Evolutionary conservation across 2,329 filamentous ascomycete species (phyloP).

Genomic region (Aspergillus sp.): DNA sequence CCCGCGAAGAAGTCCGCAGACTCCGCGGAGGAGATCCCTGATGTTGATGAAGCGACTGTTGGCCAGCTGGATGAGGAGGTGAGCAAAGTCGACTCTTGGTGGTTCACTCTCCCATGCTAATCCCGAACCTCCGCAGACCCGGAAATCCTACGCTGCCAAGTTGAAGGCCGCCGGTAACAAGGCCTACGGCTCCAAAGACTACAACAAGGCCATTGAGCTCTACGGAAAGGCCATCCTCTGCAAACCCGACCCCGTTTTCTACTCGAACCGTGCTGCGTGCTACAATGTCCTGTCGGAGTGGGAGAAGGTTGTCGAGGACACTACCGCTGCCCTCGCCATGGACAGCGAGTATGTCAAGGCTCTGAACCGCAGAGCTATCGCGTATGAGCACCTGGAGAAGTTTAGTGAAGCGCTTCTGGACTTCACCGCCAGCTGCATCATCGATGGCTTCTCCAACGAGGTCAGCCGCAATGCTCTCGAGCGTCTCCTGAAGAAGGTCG

Average conservation of each 20-base stretch:
- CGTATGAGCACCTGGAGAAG: conserved; percentile 88
- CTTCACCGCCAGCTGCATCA: conserved; percentile 98
- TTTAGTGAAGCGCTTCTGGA: conserved; percentile 94
- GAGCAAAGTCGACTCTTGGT: conserved; percentile 10
- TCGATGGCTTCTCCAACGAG: conserved; percentile 94
- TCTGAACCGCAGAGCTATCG: conserved; percentile 91
- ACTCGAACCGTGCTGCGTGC: conserved; percentile 97
- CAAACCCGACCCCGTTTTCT: conserved; percentile 97
- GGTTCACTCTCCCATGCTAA: neutral
- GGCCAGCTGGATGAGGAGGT: conserved; percentile 49
- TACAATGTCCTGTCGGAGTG: conserved; percentile 91
- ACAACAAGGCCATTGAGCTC: conserved; percentile 87
- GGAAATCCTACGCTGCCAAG: conserved; percentile 83
- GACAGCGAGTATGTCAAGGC: conserved; percentile 97
- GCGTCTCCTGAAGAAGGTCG: conserved; percentile 91
- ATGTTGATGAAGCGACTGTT: conserved; percentile 54
- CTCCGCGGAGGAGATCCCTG: conserved; percentile 65
- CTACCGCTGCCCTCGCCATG: conserved; percentile 88
- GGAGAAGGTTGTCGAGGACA: conserved; percentile 96
- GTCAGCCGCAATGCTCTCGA: conserved; percentile 86
- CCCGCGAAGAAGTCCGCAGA: conserved; percentile 53
- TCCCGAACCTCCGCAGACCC: conserved; percentile 54
- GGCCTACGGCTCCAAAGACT: conserved; percentile 91
- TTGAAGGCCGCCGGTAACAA: conserved; percentile 96
- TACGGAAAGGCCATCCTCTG: conserved; percentile 96